A percentile compares a stretch with the other conserved stretches of the same genome.
phyloP scores from a whole-genome alignment of 768 basidiomycete genomes.

The Agaricus blazei region DNA sequence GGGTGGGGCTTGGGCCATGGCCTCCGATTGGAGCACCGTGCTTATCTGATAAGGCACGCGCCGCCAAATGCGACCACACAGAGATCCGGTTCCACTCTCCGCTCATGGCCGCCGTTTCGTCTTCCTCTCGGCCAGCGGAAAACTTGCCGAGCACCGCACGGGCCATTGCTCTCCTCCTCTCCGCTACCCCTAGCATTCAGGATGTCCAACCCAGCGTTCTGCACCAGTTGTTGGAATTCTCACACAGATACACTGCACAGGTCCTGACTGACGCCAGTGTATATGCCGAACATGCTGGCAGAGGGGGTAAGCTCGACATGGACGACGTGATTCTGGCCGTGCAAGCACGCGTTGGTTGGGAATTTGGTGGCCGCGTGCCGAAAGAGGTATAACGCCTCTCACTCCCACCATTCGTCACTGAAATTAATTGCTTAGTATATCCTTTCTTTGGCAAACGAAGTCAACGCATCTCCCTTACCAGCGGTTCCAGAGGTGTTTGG shows the following conservation, averaged over 20 bases:
- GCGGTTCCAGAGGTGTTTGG: slow-evolving; percentile 87
- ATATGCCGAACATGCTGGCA: slow-evolving; percentile 83
- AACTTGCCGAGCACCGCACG: slow-evolving; percentile 82
- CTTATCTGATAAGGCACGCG: slow-evolving; percentile 2
- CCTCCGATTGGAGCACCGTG: background rate
- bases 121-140: slow-evolving; percentile 45
- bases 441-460: slow-evolving; percentile 76
- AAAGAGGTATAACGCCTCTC: slow-evolving; percentile 59
- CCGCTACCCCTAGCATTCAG: slow-evolving; percentile 78
- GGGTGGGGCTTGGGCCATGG: background rate
- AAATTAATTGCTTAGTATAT: slow-evolving; percentile 47
- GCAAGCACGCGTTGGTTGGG: slow-evolving; percentile 89
- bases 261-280: slow-evolving; percentile 82
- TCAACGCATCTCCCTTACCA: slow-evolving; percentile 76
- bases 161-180: slow-evolving; percentile 76
- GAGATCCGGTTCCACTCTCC: background rate
- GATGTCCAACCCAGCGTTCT: slow-evolving; percentile 85
- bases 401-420: background rate
- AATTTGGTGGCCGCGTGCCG: slow-evolving; percentile 83
- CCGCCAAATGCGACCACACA: slow-evolving; percentile 5
- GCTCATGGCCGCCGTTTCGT: slow-evolving; percentile 1
- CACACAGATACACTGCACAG: slow-evolving; percentile 79
- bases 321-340: slow-evolving; percentile 80
- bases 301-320: slow-evolving; percentile 73
- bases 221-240: slow-evolving; percentile 83